These are phyloP conservation scores for Yarrowia yakushimensis DNA, from an alignment of 805 yeast species.

Conservation along the genomic window DNA sequence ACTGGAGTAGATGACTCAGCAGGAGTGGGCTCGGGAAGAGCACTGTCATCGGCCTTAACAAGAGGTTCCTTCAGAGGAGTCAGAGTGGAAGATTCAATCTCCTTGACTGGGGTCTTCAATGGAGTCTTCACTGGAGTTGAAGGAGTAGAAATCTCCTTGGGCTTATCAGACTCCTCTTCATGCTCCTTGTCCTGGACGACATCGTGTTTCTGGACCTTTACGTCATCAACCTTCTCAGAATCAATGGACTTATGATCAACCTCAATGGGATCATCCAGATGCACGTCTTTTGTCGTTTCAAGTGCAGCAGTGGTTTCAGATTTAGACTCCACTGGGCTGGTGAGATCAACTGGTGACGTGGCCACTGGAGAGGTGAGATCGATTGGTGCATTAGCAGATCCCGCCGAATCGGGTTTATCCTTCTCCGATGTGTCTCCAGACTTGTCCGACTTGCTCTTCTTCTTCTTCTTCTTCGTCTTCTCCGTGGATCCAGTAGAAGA, in stretches of 20 bases:
- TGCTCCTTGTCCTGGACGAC: neutral
- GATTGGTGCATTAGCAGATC: neutral
- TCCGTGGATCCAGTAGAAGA: neutral
- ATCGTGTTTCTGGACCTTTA: neutral
- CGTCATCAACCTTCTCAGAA: neutral
- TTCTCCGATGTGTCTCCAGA: neutral
- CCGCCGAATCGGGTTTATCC: neutral
- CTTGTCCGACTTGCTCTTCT: neutral
- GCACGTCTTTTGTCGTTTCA: neutral
- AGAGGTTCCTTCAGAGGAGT: neutral
- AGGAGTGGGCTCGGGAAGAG: neutral
- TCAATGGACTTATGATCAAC: too few relatives aligned
- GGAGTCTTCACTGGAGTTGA: neutral
- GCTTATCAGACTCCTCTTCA: neutral
- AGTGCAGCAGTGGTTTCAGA: neutral
- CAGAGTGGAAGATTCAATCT: neutral
- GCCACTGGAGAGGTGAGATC: slow-evolving; percentile 4
- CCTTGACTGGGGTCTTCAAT: neutral
- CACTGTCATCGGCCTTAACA: neutral
- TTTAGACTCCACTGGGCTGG: neutral
- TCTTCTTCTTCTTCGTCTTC: neutral
- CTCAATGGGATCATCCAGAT: neutral
- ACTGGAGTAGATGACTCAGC: neutral
- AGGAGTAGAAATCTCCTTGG: neutral
- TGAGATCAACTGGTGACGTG: neutral